Conservation (phyloP, 805 yeast species). For the Candida pseudofarinosa region DNA sequence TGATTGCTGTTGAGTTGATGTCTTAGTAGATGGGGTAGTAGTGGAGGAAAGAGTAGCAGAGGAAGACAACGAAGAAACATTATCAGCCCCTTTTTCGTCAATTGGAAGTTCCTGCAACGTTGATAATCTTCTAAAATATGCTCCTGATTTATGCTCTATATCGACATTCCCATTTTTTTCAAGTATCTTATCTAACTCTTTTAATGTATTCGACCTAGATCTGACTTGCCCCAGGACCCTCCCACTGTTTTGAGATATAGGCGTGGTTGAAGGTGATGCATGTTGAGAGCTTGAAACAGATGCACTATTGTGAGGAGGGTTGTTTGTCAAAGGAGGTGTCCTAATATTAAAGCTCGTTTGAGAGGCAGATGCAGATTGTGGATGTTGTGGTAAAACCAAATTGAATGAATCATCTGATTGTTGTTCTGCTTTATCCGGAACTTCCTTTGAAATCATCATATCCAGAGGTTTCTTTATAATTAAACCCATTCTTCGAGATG, state of each 20-base stretch:
- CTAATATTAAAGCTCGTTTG: slow-evolving; percentile 10
- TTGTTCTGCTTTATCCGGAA: not conserved
- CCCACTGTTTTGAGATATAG: slow-evolving; percentile 12
- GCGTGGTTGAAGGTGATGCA: slow-evolving; percentile 11
- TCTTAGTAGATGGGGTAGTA: not conserved
- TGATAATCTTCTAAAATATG: slow-evolving; percentile 62
- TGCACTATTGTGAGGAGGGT: slow-evolving; percentile 10
- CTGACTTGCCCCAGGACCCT: slow-evolving; percentile 17
- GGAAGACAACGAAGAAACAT: not conserved
- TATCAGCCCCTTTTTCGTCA: slow-evolving; percentile 16
- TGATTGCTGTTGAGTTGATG: not conserved
- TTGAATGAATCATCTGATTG: slow-evolving; percentile 1
- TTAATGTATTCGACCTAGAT: slow-evolving; percentile 33
- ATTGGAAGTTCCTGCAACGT: slow-evolving; percentile 52
- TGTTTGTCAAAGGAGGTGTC: slow-evolving; percentile 13
- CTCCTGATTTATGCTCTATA: slow-evolving; percentile 51
- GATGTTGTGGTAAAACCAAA: slow-evolving; percentile 2
- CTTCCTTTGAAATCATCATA: not conserved
- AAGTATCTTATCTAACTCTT: slow-evolving; percentile 30
- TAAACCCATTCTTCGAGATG: slow-evolving; percentile 74
- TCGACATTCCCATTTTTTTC: slow-evolving; percentile 37
- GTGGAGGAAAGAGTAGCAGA: not conserved
- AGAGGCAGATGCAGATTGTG: slow-evolving; percentile 22
- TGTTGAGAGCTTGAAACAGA: slow-evolving; percentile 12
- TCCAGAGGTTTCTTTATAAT: slow-evolving; percentile 46